A percentile compares a stretch with the other conserved stretches of the same genome.
These are phyloP conservation scores for Rutstroemia sp. DNA, from an alignment of 2,329 filamentous ascomycete species.

Conservation along the genomic window DNA sequence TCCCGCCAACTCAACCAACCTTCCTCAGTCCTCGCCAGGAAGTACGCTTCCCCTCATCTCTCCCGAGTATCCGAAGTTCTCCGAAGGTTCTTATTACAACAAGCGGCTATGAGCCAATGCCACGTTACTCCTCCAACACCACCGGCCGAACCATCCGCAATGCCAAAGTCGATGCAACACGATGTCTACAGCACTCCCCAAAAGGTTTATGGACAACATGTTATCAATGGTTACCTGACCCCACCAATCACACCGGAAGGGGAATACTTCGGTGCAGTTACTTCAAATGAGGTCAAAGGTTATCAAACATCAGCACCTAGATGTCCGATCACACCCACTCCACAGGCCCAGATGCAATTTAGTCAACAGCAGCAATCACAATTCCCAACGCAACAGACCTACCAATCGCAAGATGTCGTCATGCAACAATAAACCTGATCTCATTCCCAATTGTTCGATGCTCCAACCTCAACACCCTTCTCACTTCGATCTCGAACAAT, in stretches of 20 bases:
- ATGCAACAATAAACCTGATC: constrained; percentile 25
- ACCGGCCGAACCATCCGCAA: constrained; percentile 40
- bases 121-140: constrained; percentile 56
- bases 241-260: constrained; percentile 80
- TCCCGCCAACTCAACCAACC: constrained; percentile 57
- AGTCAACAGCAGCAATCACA: constrained; percentile 34
- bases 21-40: constrained; percentile 59
- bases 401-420: constrained; percentile 35
- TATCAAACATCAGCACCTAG: constrained; percentile 31
- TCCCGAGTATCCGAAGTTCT: constrained; percentile 57
- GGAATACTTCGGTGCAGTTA: constrained; percentile 37
- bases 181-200: constrained; percentile 67
- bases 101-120: constrained; percentile 45
- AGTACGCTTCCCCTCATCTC: constrained; percentile 60
- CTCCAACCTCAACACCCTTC: background rate
- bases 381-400: constrained; percentile 30
- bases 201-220: constrained; percentile 57
- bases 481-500: background rate
- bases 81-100: constrained; percentile 58
- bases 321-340: constrained; percentile 57
- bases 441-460: background rate
- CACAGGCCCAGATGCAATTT: constrained; percentile 38
- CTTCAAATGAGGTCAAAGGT: constrained; percentile 21
- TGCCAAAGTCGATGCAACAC: constrained; percentile 38
- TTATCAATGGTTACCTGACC: constrained; percentile 71